Percentiles rank a stretch among this genome's conserved stretches.
Conservation (phyloP, 202 grass and related monocot species). For the Sporobolus alterniflorus region DNA sequence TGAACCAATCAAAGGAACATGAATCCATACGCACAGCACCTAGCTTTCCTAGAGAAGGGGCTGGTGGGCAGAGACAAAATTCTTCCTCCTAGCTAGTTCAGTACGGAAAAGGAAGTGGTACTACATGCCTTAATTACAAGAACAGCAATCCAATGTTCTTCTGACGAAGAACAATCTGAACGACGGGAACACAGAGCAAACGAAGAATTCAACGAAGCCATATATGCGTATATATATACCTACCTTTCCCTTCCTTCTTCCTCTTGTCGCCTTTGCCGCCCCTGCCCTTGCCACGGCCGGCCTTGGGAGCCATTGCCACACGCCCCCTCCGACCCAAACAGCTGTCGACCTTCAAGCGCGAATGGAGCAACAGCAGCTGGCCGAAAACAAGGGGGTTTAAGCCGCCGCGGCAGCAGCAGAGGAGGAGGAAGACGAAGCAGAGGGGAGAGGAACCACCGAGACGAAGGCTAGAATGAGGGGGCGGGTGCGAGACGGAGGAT, state of each 20-base stretch:
- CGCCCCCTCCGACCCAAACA: background rate
- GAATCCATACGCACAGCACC: background rate
- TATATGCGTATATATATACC: background rate
- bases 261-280: slow-evolving; percentile 78
- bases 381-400: background rate
- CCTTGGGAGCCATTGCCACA: slow-evolving; percentile 78
- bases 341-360: too few relatives aligned
- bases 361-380: background rate
- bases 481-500: slow-evolving; percentile 36
- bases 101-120: background rate
- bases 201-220: too few relatives aligned
- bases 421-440: background rate
- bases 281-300: slow-evolving; percentile 80
- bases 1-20: background rate
- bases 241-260: slow-evolving; percentile 99
- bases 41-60: background rate
- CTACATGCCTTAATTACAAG: too few relatives aligned
- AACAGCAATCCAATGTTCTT: background rate
- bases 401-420: background rate
- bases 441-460: background rate
- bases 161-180: background rate
- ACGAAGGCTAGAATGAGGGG: background rate
- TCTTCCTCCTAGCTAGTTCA: background rate
- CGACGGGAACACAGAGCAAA: background rate
- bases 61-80: background rate